These are phyloP conservation scores for Cryphonectria naterciae DNA, from an alignment of 2,329 filamentous ascomycete species.

Conservation along the genomic window DNA sequence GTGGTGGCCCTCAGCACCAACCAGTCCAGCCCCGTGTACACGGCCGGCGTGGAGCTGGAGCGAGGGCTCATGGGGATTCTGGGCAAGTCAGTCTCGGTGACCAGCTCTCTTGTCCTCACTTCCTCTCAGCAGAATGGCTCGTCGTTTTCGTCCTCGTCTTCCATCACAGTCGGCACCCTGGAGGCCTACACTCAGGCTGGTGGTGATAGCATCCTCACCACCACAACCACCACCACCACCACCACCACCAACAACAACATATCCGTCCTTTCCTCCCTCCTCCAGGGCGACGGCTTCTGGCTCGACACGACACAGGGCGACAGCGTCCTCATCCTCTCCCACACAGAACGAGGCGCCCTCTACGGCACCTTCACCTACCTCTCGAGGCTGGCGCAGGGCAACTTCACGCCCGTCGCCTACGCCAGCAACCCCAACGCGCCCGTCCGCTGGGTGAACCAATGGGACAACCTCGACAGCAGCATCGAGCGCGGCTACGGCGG, in stretches of 20 bases:
- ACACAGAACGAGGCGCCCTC: conserved; percentile 68
- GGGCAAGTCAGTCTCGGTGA: conserved; percentile 48
- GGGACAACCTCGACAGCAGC: conserved; percentile 71
- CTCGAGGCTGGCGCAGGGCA: conserved; percentile 64
- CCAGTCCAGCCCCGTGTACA: conserved; percentile 58
- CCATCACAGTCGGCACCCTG: conserved; percentile 55
- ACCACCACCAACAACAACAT: conserved; percentile 34
- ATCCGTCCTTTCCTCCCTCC: conserved; percentile 36
- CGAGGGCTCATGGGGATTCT: conserved; percentile 62
- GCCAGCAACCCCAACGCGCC: conserved; percentile 61
- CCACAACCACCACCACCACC: conserved; percentile 34
- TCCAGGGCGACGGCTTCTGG: conserved; percentile 65
- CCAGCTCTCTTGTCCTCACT: conserved; percentile 16
- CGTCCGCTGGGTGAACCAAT: conserved; percentile 73
- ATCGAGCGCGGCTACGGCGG: conserved; percentile 73
- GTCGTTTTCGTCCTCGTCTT: conserved; percentile 24
- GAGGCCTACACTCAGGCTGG: conserved; percentile 45
- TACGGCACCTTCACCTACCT: conserved; percentile 74
- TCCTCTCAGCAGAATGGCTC: conserved; percentile 18
- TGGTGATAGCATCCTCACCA: conserved; percentile 29
- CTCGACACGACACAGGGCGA: conserved; percentile 50
- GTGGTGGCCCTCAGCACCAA: conserved; percentile 60
- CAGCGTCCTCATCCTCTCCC: conserved; percentile 61
- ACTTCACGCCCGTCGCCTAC: conserved; percentile 52
- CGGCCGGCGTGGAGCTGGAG: conserved; percentile 62